Evolutionary conservation across 257 asterid genomes (phyloP), one percentile per base, ranked within the genome.

Genomic region (Ballota nigra): DNA sequence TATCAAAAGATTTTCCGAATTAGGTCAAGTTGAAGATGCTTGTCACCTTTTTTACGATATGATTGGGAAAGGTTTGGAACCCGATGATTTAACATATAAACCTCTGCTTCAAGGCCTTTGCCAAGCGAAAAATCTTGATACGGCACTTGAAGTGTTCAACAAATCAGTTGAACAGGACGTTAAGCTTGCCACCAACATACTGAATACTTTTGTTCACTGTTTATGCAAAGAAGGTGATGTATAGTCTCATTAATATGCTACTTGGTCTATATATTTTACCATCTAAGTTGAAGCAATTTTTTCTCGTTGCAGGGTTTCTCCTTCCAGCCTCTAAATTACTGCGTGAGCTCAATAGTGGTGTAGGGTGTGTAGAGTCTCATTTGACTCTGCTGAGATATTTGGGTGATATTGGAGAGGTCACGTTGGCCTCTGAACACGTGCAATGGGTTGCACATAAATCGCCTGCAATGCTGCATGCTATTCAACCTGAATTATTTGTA

Each of bases 21-120:
- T 75, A 11, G 92, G 91, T 6, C 84, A 86, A 56, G 81, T 80
- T 57, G 92, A 89, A 74, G 98, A 91, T 71, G 96, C 95, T 71
- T 72, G 86, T 70, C 84, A 72, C 72, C 81, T 94, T 59, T 91
- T 89, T 71, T 47, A 84, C 36, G 90, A 89, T 18, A 91, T 94
- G 98, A 19, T 72, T 10, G 92, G 70, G 23, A 89, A 79, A 72
- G 96, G 96, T 66, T 41, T 91, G 71, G 70, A 64, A 62, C 91
- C 96, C 31, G 84, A 86, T 74, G 88, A 81, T 22, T 68, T 55
- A 16, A 83, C 76, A 19, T 89, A 80, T 63, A 77, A 65, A 73
- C 73, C 86, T 72, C 83, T 94, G 51, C 86, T 93, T 60, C 79
- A 82, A 70, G 91, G 96, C 57, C 87, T 87, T 68, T 87, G 95